Conservation (phyloP, 345 rosid genomes). For the Linum tenue region DNA sequence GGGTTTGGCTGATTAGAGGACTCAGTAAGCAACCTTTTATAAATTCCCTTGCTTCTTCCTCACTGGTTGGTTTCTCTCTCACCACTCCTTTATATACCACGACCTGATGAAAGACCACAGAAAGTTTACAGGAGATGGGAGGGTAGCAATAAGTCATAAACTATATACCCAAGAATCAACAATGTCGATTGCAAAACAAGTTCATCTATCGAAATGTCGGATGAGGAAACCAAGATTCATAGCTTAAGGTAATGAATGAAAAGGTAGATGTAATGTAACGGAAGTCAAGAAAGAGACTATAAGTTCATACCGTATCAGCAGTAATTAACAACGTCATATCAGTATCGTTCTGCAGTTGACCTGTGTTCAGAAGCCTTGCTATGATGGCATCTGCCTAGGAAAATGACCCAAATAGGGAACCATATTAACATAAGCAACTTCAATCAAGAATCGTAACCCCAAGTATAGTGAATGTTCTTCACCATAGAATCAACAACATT, state of each 20-base stretch:
- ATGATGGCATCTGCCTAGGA: conserved; percentile 71
- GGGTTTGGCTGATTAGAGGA: not conserved
- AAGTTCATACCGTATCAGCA: conserved; percentile 33
- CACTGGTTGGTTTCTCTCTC: conserved; percentile 22
- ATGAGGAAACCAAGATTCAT: too few species aligned
- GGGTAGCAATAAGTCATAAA: not conserved
- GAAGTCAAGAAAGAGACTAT: too few species aligned
- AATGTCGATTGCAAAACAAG: too few species aligned
- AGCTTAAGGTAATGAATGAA: too few species aligned
- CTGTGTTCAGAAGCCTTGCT: conserved; percentile 34
- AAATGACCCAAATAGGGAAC: not conserved
- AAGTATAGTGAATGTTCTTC: too few species aligned
- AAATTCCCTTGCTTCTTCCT: conserved; percentile 24
- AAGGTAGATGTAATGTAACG: too few species aligned
- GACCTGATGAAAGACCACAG: conserved; percentile 16
- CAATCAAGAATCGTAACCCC: not conserved
- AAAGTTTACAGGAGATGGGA: not conserved
- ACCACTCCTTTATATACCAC: conserved; percentile 23
- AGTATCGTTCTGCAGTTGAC: conserved; percentile 29
- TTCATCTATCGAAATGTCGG: too few species aligned
- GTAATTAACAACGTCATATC: conserved; percentile 56
- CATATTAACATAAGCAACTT: not conserved
- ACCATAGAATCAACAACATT: too few species aligned
- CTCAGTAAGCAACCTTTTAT: conserved; percentile 19
- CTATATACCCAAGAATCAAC: too few species aligned